phyloP scores from a whole-genome alignment of 345 rosid species.

The Ceriops decandra region DNA sequence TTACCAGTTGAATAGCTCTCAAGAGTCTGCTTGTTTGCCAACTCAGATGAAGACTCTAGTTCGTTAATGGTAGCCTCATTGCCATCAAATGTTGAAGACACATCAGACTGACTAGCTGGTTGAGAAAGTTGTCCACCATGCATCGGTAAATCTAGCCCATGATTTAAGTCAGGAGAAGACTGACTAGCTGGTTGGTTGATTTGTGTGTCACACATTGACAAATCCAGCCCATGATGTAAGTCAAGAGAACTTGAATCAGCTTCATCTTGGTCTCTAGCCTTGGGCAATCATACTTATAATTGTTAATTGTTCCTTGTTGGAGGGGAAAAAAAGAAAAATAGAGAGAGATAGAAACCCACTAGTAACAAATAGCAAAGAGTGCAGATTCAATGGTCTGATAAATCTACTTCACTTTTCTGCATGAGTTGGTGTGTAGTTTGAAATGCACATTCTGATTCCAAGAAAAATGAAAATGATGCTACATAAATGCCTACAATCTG shows the following conservation, averaged over 20 bases:
- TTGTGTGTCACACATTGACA: conserved; percentile 6
- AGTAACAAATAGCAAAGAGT: too few relatives aligned
- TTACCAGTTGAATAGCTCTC: conserved; percentile 14
- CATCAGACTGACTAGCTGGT: conserved; percentile 26
- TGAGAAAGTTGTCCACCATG: conserved; percentile 18
- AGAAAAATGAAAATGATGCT: not conserved
- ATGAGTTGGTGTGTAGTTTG: too few relatives aligned
- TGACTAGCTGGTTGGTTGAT: conserved; percentile 28
- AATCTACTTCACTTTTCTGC: too few relatives aligned
- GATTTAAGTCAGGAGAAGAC: conserved; percentile 13
- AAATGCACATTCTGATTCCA: not conserved
- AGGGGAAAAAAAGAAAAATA: not conserved
- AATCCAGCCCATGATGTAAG: conserved; percentile 16
- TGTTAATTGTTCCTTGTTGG: not conserved
- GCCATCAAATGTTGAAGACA: conserved; percentile 21
- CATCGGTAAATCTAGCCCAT: conserved; percentile 9
- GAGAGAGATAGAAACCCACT: not conserved
- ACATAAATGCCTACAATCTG: conserved; percentile 4
- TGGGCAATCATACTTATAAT: conserved; percentile 9
- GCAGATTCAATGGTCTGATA: too few relatives aligned
- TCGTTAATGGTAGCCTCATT: conserved; percentile 23
- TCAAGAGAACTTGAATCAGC: conserved; percentile 21
- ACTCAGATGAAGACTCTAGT: conserved; percentile 22
- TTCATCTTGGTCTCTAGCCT: conserved; percentile 29
- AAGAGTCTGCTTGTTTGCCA: conserved; percentile 17